A percentile compares a stretch with the other conserved stretches of the same genome.
These are phyloP conservation scores for Alloteropsis angusta DNA, from an alignment of 202 grass and related monocot species.

Conservation along the genomic window DNA sequence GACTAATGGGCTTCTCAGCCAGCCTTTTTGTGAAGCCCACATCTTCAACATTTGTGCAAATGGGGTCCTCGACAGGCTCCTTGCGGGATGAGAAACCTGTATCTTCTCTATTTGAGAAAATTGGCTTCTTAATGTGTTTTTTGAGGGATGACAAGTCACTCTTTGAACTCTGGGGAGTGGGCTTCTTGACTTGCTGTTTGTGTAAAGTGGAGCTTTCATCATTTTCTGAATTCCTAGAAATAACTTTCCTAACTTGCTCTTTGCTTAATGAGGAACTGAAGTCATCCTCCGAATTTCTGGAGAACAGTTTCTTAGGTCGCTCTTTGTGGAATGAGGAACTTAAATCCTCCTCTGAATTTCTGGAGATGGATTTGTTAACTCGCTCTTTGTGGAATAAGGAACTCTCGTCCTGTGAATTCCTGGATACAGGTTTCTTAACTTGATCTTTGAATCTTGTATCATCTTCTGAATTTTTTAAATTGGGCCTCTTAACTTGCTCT, in stretches of 20 bases:
- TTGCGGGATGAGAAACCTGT: constrained; percentile 15
- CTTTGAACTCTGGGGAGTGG: constrained; percentile 22
- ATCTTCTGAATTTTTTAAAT: constrained; percentile 21
- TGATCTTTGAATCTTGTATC: constrained; percentile 18
- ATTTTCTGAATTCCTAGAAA: constrained; percentile 31
- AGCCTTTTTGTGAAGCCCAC: constrained; percentile 7
- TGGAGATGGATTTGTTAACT: constrained; percentile 35
- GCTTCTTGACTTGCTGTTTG: constrained; percentile 31
- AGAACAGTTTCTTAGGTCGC: constrained; percentile 19
- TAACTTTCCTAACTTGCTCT: constrained; percentile 14
- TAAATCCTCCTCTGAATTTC: constrained; percentile 37
- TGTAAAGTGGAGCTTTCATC: constrained; percentile 7
- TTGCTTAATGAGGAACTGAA: constrained; percentile 21
- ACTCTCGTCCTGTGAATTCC: constrained; percentile 17
- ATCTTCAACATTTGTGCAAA: constrained; percentile 25
- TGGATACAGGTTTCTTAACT: constrained; percentile 24
- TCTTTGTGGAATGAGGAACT: constrained; percentile 28
- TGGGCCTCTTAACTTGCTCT: constrained; percentile 34
- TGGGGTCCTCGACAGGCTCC: constrained; percentile 1
- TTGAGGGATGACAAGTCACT: constrained; percentile 9
- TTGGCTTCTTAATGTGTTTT: constrained; percentile 27
- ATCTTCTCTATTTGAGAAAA: constrained; percentile 25
- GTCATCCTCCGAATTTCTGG: constrained; percentile 32
- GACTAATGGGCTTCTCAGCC: constrained; percentile 9
- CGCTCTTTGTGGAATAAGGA: constrained; percentile 28